A percentile compares a stretch with the other conserved stretches of the same genome.
Conservation (phyloP, 139 green algal species). For the Chlamydomonas sphaeroides region DNA sequence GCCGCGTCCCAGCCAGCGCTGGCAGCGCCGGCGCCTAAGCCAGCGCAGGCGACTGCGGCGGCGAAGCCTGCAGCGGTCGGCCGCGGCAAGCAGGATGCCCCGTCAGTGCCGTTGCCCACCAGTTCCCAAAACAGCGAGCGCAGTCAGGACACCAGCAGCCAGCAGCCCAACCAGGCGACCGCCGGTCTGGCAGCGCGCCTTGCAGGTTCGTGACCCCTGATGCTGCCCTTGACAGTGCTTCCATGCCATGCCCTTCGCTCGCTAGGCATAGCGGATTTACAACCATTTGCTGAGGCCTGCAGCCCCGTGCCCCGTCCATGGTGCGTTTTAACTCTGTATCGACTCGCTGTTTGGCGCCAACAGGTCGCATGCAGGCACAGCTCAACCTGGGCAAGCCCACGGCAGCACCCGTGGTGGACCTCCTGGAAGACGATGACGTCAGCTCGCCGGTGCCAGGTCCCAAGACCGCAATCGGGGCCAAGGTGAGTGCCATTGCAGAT, state of each 20-base stretch:
- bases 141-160: slow-evolving; percentile 21
- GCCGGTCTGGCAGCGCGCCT: slow-evolving; percentile 40
- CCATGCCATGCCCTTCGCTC: too few species aligned
- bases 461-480: slow-evolving; percentile 38
- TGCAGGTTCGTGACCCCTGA: slow-evolving; percentile 23
- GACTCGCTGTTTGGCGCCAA: background rate
- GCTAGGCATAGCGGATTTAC: too few species aligned
- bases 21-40: background rate
- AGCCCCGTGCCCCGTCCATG: too few species aligned
- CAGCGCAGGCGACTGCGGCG: background rate
- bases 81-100: background rate
- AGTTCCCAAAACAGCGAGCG: slow-evolving; percentile 26
- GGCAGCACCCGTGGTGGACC: background rate
- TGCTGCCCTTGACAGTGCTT: too few species aligned
- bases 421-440: slow-evolving; percentile 7
- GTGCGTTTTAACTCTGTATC: too few species aligned
- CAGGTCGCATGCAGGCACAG: slow-evolving; percentile 6
- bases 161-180: background rate
- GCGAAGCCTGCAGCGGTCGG: background rate
- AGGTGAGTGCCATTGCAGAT: too few species aligned
- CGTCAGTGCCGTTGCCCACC: background rate
- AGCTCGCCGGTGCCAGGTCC: slow-evolving; percentile 34
- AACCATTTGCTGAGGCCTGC: too few species aligned
- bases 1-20: background rate
- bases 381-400: slow-evolving; percentile 2